Evolutionary conservation across 2,329 filamentous ascomycete species (phyloP), one percentile per base, ranked within the genome.

Genomic region (Penicillium sp.): DNA sequence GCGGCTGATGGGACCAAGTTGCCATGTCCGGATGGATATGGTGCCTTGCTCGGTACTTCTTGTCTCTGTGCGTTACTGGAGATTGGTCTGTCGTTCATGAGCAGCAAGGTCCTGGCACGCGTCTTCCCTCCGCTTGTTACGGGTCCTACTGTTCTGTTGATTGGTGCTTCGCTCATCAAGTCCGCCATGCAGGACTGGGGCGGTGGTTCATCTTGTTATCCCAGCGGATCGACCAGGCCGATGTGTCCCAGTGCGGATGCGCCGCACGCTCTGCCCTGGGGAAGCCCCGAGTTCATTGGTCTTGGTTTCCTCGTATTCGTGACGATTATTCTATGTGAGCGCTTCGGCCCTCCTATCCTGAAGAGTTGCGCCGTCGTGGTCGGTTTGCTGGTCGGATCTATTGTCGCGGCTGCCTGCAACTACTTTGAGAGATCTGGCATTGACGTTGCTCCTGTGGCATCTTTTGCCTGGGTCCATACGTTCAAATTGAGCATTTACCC

Each of bases 391-490:
- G 79, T 86, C 12, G 85, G 85, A 36, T 88, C 85, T 60, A 85
- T 87, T 57, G 84, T 88, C 18, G 85, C 85, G 5, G 85, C 76
- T 8, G 83, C 84, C 3, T 84, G 80, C 52, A 85, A 85, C 12
- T 88, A 88, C 70, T 88, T 87, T 65, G 83, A 84, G 47, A 70
- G 73, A 12, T 74, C 75, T 6, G 77, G 78, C 36, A 87, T 88
- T 59, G 77, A 83, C 53, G 73, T 77, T 6, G 84, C 85, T 0
- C 85, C 85, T 0, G 81, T 79, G 0, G 83, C 74, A 3, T 85
- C 82, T n/a, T 88, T 88, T 70, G 81, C 88, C 65, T 88, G 85
- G 85, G 82, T 87, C 18, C 77, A 85, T 55, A 88, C 84, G 0
- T 88, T 88, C 76, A 81, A 81, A n/a, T 72, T 88, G 6, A 77